Conservation (phyloP, 768 basidiomycete genomes). For the Termitomyces sp. region DNA sequence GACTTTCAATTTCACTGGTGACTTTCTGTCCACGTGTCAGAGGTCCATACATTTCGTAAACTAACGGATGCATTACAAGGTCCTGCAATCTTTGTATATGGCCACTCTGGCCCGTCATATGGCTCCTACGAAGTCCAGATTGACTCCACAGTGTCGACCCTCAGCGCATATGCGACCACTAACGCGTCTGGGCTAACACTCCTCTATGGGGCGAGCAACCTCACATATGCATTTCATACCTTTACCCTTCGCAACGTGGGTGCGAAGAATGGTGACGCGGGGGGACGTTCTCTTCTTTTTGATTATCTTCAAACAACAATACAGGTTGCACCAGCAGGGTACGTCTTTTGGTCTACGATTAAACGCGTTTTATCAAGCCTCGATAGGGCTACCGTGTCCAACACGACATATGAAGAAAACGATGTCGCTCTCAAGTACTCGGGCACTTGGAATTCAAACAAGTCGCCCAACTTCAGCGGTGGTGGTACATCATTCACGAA, state of each 20-base stretch:
- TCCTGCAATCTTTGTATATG: conserved; percentile 41
- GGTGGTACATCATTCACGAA: conserved; percentile 42
- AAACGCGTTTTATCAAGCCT: neutral
- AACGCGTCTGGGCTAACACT: conserved; percentile 30
- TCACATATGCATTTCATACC: conserved; percentile 36
- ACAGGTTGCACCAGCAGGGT: conserved; percentile 43
- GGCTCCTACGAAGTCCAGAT: conserved; percentile 40
- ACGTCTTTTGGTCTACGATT: conserved; percentile 6
- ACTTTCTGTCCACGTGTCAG: conserved; percentile 1
- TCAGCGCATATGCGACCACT: conserved; percentile 29
- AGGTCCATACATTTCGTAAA: neutral
- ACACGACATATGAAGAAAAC: conserved; percentile 39
- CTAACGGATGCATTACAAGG: conserved; percentile 19
- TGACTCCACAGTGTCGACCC: conserved; percentile 24
- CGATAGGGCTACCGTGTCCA: conserved; percentile 35
- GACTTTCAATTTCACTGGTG: conserved; percentile 41
- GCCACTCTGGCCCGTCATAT: conserved; percentile 36
- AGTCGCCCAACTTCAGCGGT: conserved; percentile 40
- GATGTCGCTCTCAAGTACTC: conserved; percentile 33
- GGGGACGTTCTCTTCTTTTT: conserved; percentile 35
- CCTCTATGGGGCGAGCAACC: conserved; percentile 29
- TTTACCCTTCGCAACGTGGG: conserved; percentile 40
- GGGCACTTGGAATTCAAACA: conserved; percentile 40
- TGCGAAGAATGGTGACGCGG: conserved; percentile 28
- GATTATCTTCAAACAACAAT: conserved; percentile 39